Conservation (phyloP, 2,329 filamentous ascomycete species). For the Fusarium xyrophilum region DNA sequence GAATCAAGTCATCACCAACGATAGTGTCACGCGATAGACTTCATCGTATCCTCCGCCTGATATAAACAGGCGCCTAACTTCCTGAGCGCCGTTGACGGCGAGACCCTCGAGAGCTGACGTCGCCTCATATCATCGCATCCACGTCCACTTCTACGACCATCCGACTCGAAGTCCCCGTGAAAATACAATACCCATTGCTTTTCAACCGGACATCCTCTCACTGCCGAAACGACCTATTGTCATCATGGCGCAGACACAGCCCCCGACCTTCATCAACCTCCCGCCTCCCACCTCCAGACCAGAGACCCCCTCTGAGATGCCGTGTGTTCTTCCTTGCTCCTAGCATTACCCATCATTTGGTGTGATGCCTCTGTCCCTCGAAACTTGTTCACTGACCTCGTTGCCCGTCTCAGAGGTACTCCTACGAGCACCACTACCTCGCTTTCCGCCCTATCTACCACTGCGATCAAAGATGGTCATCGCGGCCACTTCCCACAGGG, state of each 20-base stretch:
- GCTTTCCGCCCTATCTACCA: conserved; percentile 88
- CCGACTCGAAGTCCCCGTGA: neutral
- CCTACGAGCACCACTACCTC: conserved; percentile 93
- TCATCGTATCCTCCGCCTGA: neutral
- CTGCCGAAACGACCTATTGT: conserved; percentile 2
- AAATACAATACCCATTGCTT: neutral
- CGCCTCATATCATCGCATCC: conserved; percentile 10
- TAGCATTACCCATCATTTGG: neutral
- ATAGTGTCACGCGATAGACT: neutral
- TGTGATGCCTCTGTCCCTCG: neutral
- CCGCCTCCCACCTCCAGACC: conserved; percentile 82
- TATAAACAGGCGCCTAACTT: conserved; percentile 2
- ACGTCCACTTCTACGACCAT: neutral
- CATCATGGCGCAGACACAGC: conserved; percentile 51
- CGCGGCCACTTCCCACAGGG: conserved; percentile 75
- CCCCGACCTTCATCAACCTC: conserved; percentile 80
- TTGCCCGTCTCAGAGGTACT: conserved; percentile 70
- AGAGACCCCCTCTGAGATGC: conserved; percentile 87
- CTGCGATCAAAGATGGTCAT: conserved; percentile 95
- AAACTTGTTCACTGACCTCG: conserved; percentile 14
- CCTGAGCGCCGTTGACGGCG: conserved; percentile 23
- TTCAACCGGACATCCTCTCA: neutral
- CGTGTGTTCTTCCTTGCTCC: conserved; percentile 64
- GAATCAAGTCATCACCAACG: neutral
- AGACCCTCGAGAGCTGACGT: conserved; percentile 9